phyloP scores from a whole-genome alignment of 352 stramenopile species.

The Phytophthora idaei region DNA sequence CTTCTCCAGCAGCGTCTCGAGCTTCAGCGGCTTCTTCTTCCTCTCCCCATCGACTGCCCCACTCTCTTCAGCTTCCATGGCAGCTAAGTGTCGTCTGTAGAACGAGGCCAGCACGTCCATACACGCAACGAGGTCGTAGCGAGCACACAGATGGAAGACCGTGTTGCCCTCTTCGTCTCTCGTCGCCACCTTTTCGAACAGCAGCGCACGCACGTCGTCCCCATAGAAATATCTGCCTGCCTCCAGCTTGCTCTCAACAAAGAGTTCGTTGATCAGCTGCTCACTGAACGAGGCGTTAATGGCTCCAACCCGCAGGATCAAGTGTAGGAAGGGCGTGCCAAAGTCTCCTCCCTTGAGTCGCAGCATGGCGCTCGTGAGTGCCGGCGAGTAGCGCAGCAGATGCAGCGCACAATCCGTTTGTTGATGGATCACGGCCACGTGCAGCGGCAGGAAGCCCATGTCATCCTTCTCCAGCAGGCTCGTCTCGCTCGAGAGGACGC shows the following conservation, averaged over 20 bases:
- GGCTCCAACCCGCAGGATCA: constrained; percentile 68
- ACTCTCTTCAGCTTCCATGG: constrained; percentile 15
- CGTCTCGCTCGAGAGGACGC: constrained; percentile 57
- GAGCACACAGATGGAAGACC: constrained; percentile 81
- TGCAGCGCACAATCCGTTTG: constrained; percentile 45
- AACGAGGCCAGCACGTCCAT: constrained; percentile 57
- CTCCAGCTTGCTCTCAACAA: constrained; percentile 6
- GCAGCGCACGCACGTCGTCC: constrained; percentile 47
- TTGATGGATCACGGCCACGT: constrained; percentile 74
- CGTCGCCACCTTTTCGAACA: constrained; percentile 56
- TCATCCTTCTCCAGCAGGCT: constrained; percentile 81
- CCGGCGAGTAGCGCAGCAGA: constrained; percentile 65
- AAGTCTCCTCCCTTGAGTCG: constrained; percentile 69
- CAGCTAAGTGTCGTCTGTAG: constrained; percentile 39
- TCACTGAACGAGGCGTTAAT: constrained; percentile 60
- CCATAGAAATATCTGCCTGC: constrained; percentile 19
- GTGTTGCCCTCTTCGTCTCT: constrained; percentile 80
- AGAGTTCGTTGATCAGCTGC: constrained; percentile 46
- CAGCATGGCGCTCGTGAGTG: constrained; percentile 71
- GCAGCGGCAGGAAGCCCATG: constrained; percentile 83
- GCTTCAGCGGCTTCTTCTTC: constrained; percentile 28
- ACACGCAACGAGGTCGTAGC: constrained; percentile 57
- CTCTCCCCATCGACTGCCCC: constrained; percentile 12
- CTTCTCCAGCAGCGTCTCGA: constrained; percentile 55
- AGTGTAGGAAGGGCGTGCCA: constrained; percentile 68